These are phyloP conservation scores for Trichoderma harzianum DNA, from an alignment of 2,329 filamentous ascomycete species.

Conservation along the genomic window DNA sequence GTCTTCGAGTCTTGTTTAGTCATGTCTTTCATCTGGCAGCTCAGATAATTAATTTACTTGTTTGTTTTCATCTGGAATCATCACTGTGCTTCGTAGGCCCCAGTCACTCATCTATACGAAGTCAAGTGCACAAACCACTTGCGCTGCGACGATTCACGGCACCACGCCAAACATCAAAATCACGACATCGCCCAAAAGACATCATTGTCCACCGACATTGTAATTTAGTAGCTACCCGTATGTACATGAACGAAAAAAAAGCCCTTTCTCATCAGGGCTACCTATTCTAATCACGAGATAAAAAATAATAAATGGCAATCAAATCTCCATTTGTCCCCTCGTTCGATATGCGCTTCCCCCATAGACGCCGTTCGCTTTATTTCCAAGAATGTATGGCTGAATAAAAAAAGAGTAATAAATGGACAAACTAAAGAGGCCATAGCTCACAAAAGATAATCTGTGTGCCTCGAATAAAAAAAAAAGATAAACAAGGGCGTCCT, in stretches of 20 bases:
- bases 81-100: too few relatives aligned
- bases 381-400: neutral
- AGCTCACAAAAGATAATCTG: neutral
- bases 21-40: too few relatives aligned
- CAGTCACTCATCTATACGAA: too few relatives aligned
- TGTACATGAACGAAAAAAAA: neutral
- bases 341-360: neutral
- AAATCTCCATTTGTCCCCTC: neutral
- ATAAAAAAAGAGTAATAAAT: neutral
- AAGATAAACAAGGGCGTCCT: neutral
- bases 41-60: too few relatives aligned
- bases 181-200: neutral
- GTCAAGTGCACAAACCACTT: too few relatives aligned
- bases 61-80: too few relatives aligned
- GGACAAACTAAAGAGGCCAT: neutral
- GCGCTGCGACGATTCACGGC: neutral
- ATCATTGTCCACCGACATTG: neutral
- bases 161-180: neutral
- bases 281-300: neutral
- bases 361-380: conserved; percentile 13
- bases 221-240: neutral
- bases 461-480: neutral
- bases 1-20: too few relatives aligned
- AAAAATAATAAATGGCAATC: neutral
- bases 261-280: neutral